Evolutionary conservation across 2,329 filamentous ascomycete genomes (phyloP).

Genomic region (Esteya vermicola): DNA sequence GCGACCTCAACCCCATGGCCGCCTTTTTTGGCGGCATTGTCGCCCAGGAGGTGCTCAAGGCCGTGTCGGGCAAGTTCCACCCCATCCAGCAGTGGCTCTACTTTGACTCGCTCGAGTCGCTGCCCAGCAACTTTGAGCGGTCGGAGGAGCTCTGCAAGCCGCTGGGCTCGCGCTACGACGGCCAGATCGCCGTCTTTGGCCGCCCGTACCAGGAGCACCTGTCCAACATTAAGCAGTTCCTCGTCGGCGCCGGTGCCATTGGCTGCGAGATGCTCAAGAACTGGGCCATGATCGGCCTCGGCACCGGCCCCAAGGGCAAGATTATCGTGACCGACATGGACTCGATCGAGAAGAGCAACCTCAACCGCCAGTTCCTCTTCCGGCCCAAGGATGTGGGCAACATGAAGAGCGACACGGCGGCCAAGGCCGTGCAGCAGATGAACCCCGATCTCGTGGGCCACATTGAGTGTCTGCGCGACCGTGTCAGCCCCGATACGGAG

Average conservation of each 20-base stretch:
- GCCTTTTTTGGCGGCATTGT: conserved; percentile 89
- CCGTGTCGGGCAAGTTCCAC: conserved; percentile 93
- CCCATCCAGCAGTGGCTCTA: conserved; percentile 95
- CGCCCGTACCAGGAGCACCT: conserved; percentile 90
- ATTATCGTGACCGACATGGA: conserved; percentile 96
- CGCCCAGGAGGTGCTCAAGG: conserved; percentile 91
- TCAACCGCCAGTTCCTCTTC: conserved; percentile 96
- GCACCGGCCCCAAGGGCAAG: conserved; percentile 72
- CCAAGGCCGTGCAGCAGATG: conserved; percentile 82
- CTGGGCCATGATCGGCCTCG: conserved; percentile 97
- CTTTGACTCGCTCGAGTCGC: conserved; percentile 93
- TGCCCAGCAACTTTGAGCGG: conserved; percentile 60
- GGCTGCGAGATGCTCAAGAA: conserved; percentile 99
- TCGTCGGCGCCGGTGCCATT: conserved; percentile 93
- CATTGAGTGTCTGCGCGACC: conserved; percentile 74
- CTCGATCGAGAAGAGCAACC: conserved; percentile 95
- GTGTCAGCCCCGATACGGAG: conserved; percentile 85
- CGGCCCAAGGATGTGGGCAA: conserved; percentile 83
- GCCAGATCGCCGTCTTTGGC: conserved; percentile 93
- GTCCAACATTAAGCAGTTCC: conserved; percentile 77
- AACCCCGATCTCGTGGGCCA: conserved; percentile 84
- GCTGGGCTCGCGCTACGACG: conserved; percentile 75
- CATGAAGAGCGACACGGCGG: conserved; percentile 92
- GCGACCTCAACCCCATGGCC: conserved; percentile 82
- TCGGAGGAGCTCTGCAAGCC: conserved; percentile 84